Evolutionary conservation across 2,329 filamentous ascomycete species (phyloP).

Genomic region (Trichoderma semiorbis): DNA sequence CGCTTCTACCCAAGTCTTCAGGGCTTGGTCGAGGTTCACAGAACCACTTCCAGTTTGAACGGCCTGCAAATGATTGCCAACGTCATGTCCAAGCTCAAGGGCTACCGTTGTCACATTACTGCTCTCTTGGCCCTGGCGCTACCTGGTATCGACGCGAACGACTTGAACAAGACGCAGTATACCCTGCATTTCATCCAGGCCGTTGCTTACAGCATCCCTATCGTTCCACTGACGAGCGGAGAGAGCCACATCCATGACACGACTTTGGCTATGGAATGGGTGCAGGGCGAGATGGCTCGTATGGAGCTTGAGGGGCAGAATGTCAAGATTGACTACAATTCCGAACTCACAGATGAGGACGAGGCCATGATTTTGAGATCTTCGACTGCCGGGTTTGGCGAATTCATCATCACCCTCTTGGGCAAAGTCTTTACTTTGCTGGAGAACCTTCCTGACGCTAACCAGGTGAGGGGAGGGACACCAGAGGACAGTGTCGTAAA

Average conservation of each 20-base stretch:
- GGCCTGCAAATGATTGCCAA: constrained; percentile 89
- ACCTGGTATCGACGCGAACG: constrained; percentile 95
- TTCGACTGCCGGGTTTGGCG: constrained; percentile 88
- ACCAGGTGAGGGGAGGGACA: constrained; percentile 80
- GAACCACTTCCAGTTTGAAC: constrained; percentile 89
- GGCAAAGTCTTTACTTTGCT: constrained; percentile 93
- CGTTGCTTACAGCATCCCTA: constrained; percentile 92
- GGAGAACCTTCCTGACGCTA: constrained; percentile 90
- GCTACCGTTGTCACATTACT: constrained; percentile 95
- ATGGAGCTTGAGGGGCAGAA: constrained; percentile 86
- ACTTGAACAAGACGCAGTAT: constrained; percentile 92
- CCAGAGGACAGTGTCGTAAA: constrained; percentile 98
- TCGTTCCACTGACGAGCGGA: constrained; percentile 66
- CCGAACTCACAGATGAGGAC: constrained; percentile 77
- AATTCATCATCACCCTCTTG: constrained; percentile 86
- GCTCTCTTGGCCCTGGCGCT: constrained; percentile 87
- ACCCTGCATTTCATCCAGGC: constrained; percentile 93
- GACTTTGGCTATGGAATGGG: constrained; percentile 83
- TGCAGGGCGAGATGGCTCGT: constrained; percentile 87
- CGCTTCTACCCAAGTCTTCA: constrained; percentile 96
- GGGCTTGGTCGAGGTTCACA: constrained; percentile 92
- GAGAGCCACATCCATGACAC: constrained; percentile 67
- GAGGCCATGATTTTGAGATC: constrained; percentile 87
- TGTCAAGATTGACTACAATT: constrained; percentile 79
- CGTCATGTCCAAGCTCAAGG: constrained; percentile 87